These are phyloP conservation scores for Oropetium thomaeum DNA, from an alignment of 176 grass and related monocot species.

Conservation along the genomic window DNA sequence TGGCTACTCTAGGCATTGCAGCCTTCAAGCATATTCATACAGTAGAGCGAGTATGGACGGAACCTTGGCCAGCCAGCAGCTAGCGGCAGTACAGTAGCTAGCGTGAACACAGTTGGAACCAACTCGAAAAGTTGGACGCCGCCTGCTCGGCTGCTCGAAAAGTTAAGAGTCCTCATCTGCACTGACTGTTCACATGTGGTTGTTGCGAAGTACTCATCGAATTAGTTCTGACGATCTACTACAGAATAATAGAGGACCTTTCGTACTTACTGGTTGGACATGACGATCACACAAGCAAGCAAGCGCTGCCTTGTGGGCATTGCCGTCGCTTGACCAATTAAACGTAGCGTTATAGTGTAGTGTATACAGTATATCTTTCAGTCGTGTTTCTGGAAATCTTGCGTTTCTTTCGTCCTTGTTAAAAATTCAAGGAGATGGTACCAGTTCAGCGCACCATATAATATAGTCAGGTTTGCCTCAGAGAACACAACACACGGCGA, in stretches of 20 bases:
- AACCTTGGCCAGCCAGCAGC: too few relatives aligned
- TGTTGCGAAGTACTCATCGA: slow-evolving; percentile 26
- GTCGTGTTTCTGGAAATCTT: background rate
- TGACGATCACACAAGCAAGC: slow-evolving; percentile 31
- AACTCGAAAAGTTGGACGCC: too few relatives aligned
- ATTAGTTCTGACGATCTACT: background rate
- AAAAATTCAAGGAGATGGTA: background rate
- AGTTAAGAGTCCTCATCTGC: too few relatives aligned
- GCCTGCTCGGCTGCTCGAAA: too few relatives aligned
- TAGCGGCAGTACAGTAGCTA: too few relatives aligned
- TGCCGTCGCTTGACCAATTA: slow-evolving; percentile 15
- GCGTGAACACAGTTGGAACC: too few relatives aligned
- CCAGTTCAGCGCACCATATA: background rate
- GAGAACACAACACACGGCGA: background rate
- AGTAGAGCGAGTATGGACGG: too few relatives aligned
- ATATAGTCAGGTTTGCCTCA: background rate
- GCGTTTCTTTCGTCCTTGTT: background rate
- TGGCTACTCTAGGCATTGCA: too few relatives aligned
- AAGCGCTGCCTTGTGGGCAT: background rate
- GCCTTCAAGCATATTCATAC: too few relatives aligned
- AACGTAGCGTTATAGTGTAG: background rate
- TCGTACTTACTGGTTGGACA: background rate
- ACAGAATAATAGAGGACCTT: background rate
- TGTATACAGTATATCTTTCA: background rate
- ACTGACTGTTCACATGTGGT: too few relatives aligned